phyloP scores from a whole-genome alignment of 208 protist species.

The Trypanosoma cruzi region DNA sequence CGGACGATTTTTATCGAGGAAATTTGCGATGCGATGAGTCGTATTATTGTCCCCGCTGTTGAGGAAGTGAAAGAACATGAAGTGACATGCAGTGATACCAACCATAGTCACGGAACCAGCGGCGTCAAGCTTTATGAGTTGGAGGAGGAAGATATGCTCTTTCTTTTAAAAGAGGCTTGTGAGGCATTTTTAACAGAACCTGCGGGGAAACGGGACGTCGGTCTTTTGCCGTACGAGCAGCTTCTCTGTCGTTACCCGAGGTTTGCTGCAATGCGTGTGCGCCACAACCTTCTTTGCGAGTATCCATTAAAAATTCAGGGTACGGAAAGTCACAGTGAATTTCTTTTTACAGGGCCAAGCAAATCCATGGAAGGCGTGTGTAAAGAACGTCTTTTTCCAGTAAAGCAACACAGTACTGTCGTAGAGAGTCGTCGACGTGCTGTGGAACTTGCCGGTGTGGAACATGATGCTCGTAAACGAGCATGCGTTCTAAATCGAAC shows the following conservation, averaged over 20 bases:
- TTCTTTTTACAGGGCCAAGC: not conserved
- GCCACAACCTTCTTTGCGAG: constrained; percentile 44
- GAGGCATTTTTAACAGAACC: constrained; percentile 41
- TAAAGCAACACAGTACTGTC: constrained; percentile 7
- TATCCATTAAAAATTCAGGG: constrained; percentile 22
- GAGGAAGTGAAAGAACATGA: not conserved
- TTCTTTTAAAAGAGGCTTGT: constrained; percentile 36
- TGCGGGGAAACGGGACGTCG: constrained; percentile 5
- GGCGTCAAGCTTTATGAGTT: not conserved
- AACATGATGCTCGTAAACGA: constrained; percentile 15
- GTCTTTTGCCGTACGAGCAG: constrained; percentile 16
- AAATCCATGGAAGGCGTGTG: not conserved
- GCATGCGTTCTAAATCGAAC: constrained; percentile 6
- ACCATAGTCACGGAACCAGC: not conserved
- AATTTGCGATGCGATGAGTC: constrained; percentile 10
- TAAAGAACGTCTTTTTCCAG: not conserved
- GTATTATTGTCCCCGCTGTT: not conserved
- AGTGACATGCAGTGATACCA: not conserved
- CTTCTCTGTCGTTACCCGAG: constrained; percentile 38
- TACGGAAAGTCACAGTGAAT: not conserved
- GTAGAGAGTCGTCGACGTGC: constrained; percentile 11
- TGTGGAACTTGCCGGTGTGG: constrained; percentile 9
- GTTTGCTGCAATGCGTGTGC: constrained; percentile 36
- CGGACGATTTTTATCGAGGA: constrained; percentile 28
- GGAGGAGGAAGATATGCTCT: constrained; percentile 15